A percentile compares a stretch with the other conserved stretches of the same genome.
Evolutionary conservation across 2,329 filamentous ascomycete genomes (phyloP).

Genomic region (Herpotrichia juniperi): DNA sequence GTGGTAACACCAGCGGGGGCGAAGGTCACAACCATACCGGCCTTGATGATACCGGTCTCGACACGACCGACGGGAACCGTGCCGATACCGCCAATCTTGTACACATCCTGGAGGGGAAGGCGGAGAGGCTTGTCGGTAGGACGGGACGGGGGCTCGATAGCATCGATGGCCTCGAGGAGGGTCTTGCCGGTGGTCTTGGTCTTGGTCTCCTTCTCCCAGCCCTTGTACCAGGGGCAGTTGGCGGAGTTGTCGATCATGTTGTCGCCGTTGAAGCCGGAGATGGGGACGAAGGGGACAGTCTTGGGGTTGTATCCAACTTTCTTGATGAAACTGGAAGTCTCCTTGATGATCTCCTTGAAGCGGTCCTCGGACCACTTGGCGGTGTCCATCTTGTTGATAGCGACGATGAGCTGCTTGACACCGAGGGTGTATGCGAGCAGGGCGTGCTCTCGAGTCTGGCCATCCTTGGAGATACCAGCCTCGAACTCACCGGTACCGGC

Average conservation of each 20-base stretch:
- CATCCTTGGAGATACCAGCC: constrained; percentile 99
- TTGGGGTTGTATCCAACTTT: constrained; percentile 99
- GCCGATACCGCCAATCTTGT: constrained; percentile 99
- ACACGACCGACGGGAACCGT: constrained; percentile 99
- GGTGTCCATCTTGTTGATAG: constrained; percentile 99
- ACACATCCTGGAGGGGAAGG: constrained; percentile 99
- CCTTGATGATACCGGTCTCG: constrained; percentile 94
- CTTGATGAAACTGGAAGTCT: constrained; percentile 99
- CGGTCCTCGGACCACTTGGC: constrained; percentile 96
- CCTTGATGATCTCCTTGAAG: constrained; percentile 99
- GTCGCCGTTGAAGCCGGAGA: constrained; percentile 99
- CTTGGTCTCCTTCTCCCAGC: constrained; percentile 99
- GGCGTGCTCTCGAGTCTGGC: constrained; percentile 99
- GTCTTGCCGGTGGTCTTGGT: constrained; percentile 91
- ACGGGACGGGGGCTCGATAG: constrained; percentile 90
- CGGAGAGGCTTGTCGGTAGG: constrained; percentile 99
- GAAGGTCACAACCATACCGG: constrained; percentile 94
- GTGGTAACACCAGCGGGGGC: constrained; percentile 98
- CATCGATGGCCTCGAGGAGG: constrained; percentile 97
- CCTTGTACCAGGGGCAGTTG: constrained; percentile 99
- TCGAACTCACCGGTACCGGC: constrained; percentile 99
- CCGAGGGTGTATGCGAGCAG: constrained; percentile 99
- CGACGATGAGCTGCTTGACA: constrained; percentile 99
- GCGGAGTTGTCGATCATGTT: constrained; percentile 92
- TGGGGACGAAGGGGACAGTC: constrained; percentile 96